Percentiles rank a stretch among this genome's conserved stretches.
phyloP scores from a whole-genome alignment of 495 filamentous ascomycete species.

The Sporormia fimetaria region DNA sequence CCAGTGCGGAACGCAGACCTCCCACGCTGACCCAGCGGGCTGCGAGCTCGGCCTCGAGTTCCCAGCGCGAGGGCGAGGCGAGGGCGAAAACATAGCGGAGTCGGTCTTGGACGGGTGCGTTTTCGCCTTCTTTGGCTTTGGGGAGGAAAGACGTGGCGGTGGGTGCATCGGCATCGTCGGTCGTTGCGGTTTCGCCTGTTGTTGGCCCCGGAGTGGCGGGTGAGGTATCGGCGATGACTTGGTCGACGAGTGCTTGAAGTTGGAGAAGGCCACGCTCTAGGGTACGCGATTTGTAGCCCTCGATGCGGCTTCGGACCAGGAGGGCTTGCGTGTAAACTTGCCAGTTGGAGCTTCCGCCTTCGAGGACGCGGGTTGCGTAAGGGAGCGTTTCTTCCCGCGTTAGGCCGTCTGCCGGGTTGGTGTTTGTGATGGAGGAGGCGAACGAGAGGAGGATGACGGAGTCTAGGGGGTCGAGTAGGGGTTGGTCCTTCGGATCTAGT shows the following conservation, averaged over 20 bases:
- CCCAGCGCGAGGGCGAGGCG: slow-evolving; percentile 77
- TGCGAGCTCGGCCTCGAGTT: slow-evolving; percentile 85
- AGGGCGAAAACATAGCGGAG: slow-evolving; percentile 74
- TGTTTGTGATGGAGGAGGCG: slow-evolving; percentile 80
- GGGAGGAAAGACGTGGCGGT: slow-evolving; percentile 70
- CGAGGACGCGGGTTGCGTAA: slow-evolving; percentile 77
- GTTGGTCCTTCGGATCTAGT: slow-evolving; percentile 68
- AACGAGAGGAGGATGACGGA: slow-evolving; percentile 71
- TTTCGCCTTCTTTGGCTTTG: slow-evolving; percentile 59
- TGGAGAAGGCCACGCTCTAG: slow-evolving; percentile 83
- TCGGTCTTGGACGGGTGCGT: slow-evolving; percentile 62
- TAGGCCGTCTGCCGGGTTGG: slow-evolving; percentile 66
- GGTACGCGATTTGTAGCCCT: slow-evolving; percentile 73
- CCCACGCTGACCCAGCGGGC: slow-evolving; percentile 81
- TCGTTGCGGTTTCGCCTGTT: slow-evolving; percentile 5
- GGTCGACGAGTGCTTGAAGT: slow-evolving; percentile 90
- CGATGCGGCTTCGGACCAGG: slow-evolving; percentile 75
- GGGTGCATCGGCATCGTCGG: slow-evolving; percentile 14
- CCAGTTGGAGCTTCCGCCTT: slow-evolving; percentile 89
- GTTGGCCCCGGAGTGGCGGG: slow-evolving; percentile 19
- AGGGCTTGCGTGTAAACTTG: slow-evolving; percentile 93
- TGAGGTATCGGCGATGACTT: slow-evolving; percentile 82
- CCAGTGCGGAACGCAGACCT: slow-evolving; percentile 76
- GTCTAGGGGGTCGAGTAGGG: slow-evolving; percentile 70
- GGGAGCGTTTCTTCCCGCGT: slow-evolving; percentile 88